A percentile compares a stretch with the other conserved stretches of the same genome.
Evolutionary conservation across 345 rosid genomes (phyloP).

Genomic region (Eucalyptus pauciflora): DNA sequence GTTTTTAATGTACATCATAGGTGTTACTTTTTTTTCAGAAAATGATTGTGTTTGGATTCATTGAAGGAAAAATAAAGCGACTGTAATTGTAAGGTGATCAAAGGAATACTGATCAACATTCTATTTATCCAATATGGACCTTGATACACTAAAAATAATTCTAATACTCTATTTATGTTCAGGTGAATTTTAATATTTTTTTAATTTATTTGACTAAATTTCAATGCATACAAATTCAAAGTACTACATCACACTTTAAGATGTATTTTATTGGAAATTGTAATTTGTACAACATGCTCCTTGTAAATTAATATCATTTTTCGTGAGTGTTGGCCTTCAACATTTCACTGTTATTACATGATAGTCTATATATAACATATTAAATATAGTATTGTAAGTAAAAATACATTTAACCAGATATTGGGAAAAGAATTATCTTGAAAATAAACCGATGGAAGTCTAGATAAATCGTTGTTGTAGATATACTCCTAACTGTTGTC

Average conservation of each 20-base stretch:
- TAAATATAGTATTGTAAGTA: neutral
- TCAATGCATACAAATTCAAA: neutral
- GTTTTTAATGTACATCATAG: neutral
- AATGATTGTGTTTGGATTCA: neutral
- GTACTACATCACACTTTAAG: neutral
- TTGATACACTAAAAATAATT: neutral
- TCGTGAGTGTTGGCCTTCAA: neutral
- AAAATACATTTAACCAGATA: neutral
- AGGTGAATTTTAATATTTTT: neutral
- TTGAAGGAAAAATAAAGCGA: neutral
- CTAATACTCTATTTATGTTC: neutral
- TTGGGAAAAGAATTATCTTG: neutral
- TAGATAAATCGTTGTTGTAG: no score
- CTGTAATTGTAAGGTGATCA: neutral
- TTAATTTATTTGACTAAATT: neutral
- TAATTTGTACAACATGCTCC: neutral
- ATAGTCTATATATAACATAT: neutral
- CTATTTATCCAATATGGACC: neutral
- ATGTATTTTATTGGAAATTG: neutral
- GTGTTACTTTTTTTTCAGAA: neutral
- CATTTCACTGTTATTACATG: neutral
- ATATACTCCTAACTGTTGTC: no score
- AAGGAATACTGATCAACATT: neutral
- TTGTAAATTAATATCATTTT: neutral
- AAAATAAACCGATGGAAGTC: neutral